These are phyloP conservation scores for Hanseniaspora uvarum DNA, from an alignment of 1,139 yeast genomes.

Conservation along the genomic window DNA sequence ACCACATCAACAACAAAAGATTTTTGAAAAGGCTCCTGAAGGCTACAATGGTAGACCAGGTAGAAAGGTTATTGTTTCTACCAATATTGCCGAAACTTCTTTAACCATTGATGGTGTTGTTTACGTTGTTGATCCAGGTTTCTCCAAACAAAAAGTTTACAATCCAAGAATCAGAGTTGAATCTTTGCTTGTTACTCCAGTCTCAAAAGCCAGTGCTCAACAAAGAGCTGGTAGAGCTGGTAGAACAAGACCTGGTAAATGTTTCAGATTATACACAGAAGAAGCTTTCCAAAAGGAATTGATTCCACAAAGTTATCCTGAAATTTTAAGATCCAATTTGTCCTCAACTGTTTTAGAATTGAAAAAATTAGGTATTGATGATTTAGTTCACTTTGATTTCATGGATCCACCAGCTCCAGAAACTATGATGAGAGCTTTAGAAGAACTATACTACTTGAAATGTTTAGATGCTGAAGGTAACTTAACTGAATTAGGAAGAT, in stretches of 20 bases:
- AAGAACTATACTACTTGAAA: constrained; percentile 79
- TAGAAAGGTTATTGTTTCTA: constrained; percentile 83
- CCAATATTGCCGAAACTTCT: constrained; percentile 96
- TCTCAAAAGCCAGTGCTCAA: constrained; percentile 93
- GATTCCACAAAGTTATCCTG: constrained; percentile 92
- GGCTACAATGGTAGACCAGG: constrained; percentile 68
- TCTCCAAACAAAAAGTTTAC: constrained; percentile 90
- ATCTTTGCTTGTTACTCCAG: constrained; percentile 86
- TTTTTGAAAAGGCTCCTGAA: constrained; percentile 78
- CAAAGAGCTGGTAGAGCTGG: constrained; percentile 99
- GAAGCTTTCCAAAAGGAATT: constrained; percentile 91
- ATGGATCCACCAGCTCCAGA: constrained; percentile 99
- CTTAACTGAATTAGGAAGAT: constrained; percentile 75
- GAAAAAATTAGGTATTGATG: constrained; percentile 89
- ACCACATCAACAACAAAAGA: constrained; percentile 86
- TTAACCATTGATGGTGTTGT: constrained; percentile 96
- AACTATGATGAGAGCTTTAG: constrained; percentile 98
- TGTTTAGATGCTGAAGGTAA: constrained; percentile 91
- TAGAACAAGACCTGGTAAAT: constrained; percentile 97
- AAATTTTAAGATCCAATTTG: constrained; percentile 79
- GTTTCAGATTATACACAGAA: constrained; percentile 91
- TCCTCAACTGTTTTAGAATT: constrained; percentile 86
- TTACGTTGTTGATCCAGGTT: constrained; percentile 95
- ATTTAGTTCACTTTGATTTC: constrained; percentile 91
- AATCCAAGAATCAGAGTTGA: constrained; percentile 95